Conservation (phyloP, 768 basidiomycete species). For the Tephrocybe sp. region DNA sequence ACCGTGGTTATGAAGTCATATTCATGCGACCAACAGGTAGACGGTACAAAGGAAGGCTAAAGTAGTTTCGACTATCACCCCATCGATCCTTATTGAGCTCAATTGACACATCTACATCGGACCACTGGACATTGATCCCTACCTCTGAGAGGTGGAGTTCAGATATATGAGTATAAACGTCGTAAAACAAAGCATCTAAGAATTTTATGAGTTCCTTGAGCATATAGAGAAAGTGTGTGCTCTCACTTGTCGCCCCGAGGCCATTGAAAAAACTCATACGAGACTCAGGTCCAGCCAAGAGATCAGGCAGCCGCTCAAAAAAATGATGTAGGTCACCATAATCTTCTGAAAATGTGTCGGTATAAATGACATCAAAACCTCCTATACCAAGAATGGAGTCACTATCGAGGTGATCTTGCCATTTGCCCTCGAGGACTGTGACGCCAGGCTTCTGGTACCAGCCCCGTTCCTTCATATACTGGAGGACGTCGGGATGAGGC, state of each 20-base stretch:
- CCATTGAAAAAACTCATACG: slow-evolving; percentile 97
- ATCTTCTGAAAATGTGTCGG: slow-evolving; percentile 90
- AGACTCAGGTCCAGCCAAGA: slow-evolving; percentile 74
- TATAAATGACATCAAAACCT: slow-evolving; percentile 88
- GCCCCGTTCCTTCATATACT: slow-evolving; percentile 69
- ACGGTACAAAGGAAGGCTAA: slow-evolving; percentile 73
- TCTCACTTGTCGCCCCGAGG: slow-evolving; percentile 88
- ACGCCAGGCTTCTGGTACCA: slow-evolving; percentile 83
- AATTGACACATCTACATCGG: slow-evolving; percentile 64
- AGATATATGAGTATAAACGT: slow-evolving; percentile 84
- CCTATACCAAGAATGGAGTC: slow-evolving; percentile 60
- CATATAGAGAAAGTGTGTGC: not conserved
- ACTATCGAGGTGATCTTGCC: slow-evolving; percentile 82
- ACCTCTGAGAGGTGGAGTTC: slow-evolving; percentile 84
- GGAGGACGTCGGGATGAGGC: slow-evolving; percentile 90
- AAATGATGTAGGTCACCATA: slow-evolving; percentile 80
- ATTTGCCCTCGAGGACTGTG: slow-evolving; percentile 82
- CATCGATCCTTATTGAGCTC: slow-evolving; percentile 62
- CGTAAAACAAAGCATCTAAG: slow-evolving; percentile 86
- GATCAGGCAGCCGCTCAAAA: slow-evolving; percentile 76
- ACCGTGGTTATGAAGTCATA: slow-evolving; percentile 1
- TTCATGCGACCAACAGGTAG: slow-evolving; percentile 52
- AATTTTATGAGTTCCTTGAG: slow-evolving; percentile 4
- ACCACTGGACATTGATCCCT: slow-evolving; percentile 81
- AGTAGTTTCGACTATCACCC: slow-evolving; percentile 77